Percentiles rank a stretch among this genome's conserved stretches.
phyloP scores from a whole-genome alignment of 306 rosid species.

The Abrus pulchellus region DNA sequence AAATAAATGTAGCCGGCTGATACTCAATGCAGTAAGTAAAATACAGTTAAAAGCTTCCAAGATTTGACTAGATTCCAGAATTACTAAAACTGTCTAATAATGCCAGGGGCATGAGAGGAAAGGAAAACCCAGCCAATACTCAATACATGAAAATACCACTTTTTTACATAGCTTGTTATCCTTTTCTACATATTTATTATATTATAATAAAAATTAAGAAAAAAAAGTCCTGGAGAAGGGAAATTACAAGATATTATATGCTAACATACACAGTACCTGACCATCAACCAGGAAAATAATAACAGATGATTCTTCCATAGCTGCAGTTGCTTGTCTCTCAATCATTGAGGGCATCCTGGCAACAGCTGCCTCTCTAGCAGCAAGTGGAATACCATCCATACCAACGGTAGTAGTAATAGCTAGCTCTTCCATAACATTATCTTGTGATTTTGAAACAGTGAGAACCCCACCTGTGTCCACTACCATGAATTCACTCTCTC shows the following conservation, averaged over 20 bases:
- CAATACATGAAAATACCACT: slow-evolving; percentile 1
- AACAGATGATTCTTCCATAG: slow-evolving; percentile 93
- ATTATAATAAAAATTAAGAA: slow-evolving; percentile 12
- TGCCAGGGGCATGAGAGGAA: slow-evolving; percentile 29
- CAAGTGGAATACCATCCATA: slow-evolving; percentile 96
- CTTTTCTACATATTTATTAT: slow-evolving; percentile 32
- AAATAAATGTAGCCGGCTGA: slow-evolving; percentile 29
- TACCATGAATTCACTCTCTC: slow-evolving; percentile 86
- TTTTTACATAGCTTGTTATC: slow-evolving; percentile 15
- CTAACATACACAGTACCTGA: slow-evolving; percentile 64
- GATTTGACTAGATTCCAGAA: slow-evolving; percentile 22
- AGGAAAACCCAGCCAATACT: slow-evolving; percentile 19
- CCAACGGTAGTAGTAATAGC: slow-evolving; percentile 90
- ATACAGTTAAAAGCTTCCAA: slow-evolving; percentile 38
- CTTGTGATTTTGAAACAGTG: slow-evolving; percentile 83
- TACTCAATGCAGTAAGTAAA: slow-evolving; percentile 14
- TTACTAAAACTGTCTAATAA: slow-evolving; percentile 6
- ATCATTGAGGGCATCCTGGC: slow-evolving; percentile 99
- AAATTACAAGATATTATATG: slow-evolving; percentile 1
- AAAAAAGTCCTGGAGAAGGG: slow-evolving; percentile 15
- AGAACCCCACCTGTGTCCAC: slow-evolving; percentile 98
- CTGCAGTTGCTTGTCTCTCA: slow-evolving; percentile 91
- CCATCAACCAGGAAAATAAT: slow-evolving; percentile 90
- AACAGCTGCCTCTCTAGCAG: slow-evolving; percentile 91
- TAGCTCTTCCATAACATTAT: slow-evolving; percentile 81